Evolutionary conservation across 2,329 filamentous ascomycete species (phyloP).

Genomic region (Ophiosphaerella narmari): DNA sequence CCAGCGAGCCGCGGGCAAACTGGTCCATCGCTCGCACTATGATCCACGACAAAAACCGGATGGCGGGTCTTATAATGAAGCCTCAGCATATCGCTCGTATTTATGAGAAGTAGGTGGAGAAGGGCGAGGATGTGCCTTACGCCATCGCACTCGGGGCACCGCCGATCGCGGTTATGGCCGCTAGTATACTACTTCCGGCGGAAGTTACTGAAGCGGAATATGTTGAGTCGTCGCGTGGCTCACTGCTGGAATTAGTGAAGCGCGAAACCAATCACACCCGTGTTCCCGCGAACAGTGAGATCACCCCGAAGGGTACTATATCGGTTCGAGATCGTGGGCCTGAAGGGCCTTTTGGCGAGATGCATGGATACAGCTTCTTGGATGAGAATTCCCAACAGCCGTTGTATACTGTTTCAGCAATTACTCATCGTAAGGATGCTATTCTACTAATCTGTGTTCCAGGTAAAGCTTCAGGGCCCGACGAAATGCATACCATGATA

Average conservation of each 20-base stretch:
- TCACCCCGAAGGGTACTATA: conserved; percentile 57
- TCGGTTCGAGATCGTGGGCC: conserved; percentile 49
- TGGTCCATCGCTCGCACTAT: conserved; percentile 55
- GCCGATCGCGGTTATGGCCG: conserved; percentile 55
- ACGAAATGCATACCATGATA: conserved; percentile 30
- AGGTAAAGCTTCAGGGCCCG: conserved; percentile 46
- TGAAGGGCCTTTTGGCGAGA: conserved; percentile 58
- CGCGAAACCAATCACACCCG: conserved; percentile 57
- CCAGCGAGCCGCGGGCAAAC: conserved; percentile 54
- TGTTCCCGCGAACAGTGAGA: conserved; percentile 57
- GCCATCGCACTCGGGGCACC: conserved; percentile 57
- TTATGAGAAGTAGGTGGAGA: conserved; percentile 53
- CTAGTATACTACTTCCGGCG: conserved; percentile 45
- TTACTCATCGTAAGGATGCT: conserved; percentile 55
- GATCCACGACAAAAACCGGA: conserved; percentile 51
- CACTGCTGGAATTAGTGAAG: conserved; percentile 55
- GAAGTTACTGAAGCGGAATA: conserved; percentile 56
- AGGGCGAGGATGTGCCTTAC: conserved; percentile 50
- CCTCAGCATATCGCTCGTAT: conserved; percentile 56
- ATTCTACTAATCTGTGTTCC: conserved; percentile 54
- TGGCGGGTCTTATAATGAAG: conserved; percentile 51
- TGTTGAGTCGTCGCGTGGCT: conserved; percentile 53
- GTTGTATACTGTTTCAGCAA: conserved; percentile 51
- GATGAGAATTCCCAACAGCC: conserved; percentile 48
- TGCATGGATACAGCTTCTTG: conserved; percentile 50